A percentile compares a stretch with the other conserved stretches of the same genome.
These are phyloP conservation scores for Fusarium chuoi DNA, from an alignment of 2,329 filamentous ascomycete species.

Conservation along the genomic window DNA sequence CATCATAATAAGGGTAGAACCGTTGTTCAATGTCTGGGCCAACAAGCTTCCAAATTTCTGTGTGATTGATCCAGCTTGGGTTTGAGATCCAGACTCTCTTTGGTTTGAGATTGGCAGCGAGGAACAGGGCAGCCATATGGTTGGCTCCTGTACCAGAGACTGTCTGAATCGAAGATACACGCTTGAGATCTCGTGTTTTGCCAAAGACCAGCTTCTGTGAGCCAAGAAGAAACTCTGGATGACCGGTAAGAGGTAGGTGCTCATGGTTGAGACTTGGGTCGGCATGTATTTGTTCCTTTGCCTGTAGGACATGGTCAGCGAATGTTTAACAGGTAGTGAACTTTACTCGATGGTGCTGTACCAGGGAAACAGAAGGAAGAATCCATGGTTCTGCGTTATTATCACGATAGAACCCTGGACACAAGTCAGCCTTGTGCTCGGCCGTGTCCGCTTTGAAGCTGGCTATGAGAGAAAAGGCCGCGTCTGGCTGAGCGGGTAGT, in stretches of 20 bases:
- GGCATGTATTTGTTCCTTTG: not conserved
- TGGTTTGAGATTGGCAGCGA: not conserved
- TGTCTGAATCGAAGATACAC: not conserved
- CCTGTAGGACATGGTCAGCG: not conserved
- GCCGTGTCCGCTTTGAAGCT: not conserved
- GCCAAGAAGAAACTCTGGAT: not conserved
- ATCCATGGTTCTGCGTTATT: not conserved
- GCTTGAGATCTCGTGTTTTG: not conserved
- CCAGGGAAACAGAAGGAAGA: not conserved
- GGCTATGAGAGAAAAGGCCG: not conserved
- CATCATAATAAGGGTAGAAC: not conserved
- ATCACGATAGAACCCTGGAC: not conserved
- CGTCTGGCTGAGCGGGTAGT: not conserved
- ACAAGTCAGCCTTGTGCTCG: not conserved
- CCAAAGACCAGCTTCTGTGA: not conserved
- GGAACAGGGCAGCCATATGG: not conserved
- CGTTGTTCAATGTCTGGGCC: not conserved
- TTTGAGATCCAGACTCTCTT: not conserved
- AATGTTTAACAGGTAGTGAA: not conserved
- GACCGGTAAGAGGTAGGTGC: not conserved
- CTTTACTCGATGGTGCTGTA: not conserved
- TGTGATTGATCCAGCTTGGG: not conserved
- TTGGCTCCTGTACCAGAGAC: conserved; percentile 1
- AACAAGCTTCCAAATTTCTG: not conserved
- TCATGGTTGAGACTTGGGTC: not conserved